Base-by-base conservation (phyloP, 768 basidiomycete genomes). In the Pulveroboletus frians region DNA sequence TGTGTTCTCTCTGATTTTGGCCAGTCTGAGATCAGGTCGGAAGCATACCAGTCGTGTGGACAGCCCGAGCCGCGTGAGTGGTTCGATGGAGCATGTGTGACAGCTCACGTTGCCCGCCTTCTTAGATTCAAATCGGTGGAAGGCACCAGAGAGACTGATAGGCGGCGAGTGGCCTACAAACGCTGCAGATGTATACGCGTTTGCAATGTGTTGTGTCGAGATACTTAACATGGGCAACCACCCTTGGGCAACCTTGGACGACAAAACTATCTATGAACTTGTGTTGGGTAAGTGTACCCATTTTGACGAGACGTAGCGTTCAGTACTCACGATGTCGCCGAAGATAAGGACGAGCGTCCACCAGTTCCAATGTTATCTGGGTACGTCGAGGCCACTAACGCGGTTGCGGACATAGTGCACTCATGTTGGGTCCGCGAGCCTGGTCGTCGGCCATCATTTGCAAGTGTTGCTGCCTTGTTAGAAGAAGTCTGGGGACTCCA, bases 1-100 rank as follows among this genome's bases (percentile, higher is more conserved):
- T 91, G 88, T 50, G 74, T 91, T 35, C 80, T 92, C 36, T 80
- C 86, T 26, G 88, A 92, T 61, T 92, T 93, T 63, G 88, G 87
- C 0, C 85, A 91, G 64, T 84, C 80, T 56, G 83, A 87, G 65
- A 81, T 91, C 72, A 87, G 83, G 68, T 78, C 75, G 14, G 86
- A 91, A 62, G 81, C 78, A 4, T 81, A 74, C 55, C 73, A 78
- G 29, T 70, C 85, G 3, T 84, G 79, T 47, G 80, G 80, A 9
- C 69, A 69, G 20, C 61, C 72, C 3, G 69, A 69, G 30, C 71
- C 73, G 50, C 71, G 81, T 83, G 55, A 43, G 59, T 52, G 4
- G 1, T 26, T 30, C 9, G 18, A 48, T 13, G 4, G 4, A 3
- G 14, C 21, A 18, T 27, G 7, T 17, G 26, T 32, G 30, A 6